Base-by-base conservation (phyloP, 2,329 filamentous ascomycete genomes). In the Cladophialophora immunda region DNA sequence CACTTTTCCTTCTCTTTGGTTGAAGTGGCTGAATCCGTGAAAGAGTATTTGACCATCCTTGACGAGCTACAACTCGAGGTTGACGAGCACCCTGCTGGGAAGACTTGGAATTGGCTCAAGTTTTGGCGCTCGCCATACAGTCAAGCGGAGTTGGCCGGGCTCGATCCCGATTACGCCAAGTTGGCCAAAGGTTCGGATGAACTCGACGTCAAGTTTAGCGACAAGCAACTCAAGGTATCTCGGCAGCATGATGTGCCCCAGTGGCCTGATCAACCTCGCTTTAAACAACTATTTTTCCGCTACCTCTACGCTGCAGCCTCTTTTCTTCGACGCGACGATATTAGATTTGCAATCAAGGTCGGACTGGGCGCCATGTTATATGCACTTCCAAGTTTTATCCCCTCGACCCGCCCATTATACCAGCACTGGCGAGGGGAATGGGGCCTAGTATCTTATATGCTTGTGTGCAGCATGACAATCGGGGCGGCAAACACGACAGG, bases 381-480 rank as follows among this genome's bases (percentile, higher is more conserved):
- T 82, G 94, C 93, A 19, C 87, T 95, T 78, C 92, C 96, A 72
- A 90, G 95, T 1, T 99, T 97, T 75, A 86, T 97, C 36, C 86
- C 89, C 0, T 81, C 85, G 8, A 97, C 93, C 2, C 85, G 93
- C 60, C 91, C 92, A 0, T 85, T 91, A 22, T 99, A 97, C 77
- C 85, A 89, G 60, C 90, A 90, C 74, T 98, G 94, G 93, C 86
- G 94, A 76, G 94, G 94, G 32, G 95, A 99, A 83, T 99, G 95
- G 95, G 95, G 95, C 25, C 84, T 99, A 1, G 79, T 99, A 63
- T 97, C 93, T 0, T 98, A 97, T 82, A 98, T 98, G 94, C 89
- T 98, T 75, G 95, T 99, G 27, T 97, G 94, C 76, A 93, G 92
- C 41, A 98, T 97, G 93, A 99, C 94, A 0, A 94, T 97, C 25